These are phyloP conservation scores for Xylaria sp. DNA, from an alignment of 2,329 filamentous ascomycete species.

Conservation along the genomic window DNA sequence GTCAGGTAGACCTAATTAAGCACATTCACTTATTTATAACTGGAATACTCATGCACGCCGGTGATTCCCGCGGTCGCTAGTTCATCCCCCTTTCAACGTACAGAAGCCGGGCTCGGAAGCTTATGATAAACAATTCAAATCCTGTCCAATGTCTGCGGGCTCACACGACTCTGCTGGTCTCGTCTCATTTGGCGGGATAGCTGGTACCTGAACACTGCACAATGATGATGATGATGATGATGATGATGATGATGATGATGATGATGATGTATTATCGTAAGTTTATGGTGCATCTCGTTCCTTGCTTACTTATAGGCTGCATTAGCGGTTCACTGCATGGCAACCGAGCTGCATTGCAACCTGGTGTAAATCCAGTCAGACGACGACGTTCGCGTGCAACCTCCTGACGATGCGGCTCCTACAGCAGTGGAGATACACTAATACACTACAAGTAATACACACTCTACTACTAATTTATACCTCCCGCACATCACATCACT, in stretches of 20 bases:
- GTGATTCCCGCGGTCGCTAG: neutral
- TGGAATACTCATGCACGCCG: neutral
- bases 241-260: too few species aligned
- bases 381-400: constrained; percentile 21
- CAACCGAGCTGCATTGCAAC: constrained; percentile 19
- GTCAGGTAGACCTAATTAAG: constrained; percentile 12
- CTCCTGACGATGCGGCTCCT: constrained; percentile 34
- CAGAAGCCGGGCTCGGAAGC: neutral
- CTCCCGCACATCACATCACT: neutral
- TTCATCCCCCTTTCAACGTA: constrained; percentile 8
- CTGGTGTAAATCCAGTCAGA: constrained; percentile 5
- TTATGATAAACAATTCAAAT: neutral
- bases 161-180: neutral
- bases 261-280: constrained; percentile 7
- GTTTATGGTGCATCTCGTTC: constrained; percentile 2
- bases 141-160: neutral
- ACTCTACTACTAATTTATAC: constrained; percentile 19
- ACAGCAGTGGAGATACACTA: constrained; percentile 18
- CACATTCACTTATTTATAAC: neutral
- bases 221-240: too few species aligned
- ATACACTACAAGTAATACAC: neutral
- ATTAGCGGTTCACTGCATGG: constrained; percentile 12
- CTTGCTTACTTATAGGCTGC: constrained; percentile 15
- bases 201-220: neutral
- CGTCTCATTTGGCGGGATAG: constrained; percentile 3